Percentiles rank a stretch among this genome's conserved stretches.
These are phyloP conservation scores for Coccomyxa subellipsoidea DNA, from an alignment of 163 green algal species.

Conservation along the genomic window DNA sequence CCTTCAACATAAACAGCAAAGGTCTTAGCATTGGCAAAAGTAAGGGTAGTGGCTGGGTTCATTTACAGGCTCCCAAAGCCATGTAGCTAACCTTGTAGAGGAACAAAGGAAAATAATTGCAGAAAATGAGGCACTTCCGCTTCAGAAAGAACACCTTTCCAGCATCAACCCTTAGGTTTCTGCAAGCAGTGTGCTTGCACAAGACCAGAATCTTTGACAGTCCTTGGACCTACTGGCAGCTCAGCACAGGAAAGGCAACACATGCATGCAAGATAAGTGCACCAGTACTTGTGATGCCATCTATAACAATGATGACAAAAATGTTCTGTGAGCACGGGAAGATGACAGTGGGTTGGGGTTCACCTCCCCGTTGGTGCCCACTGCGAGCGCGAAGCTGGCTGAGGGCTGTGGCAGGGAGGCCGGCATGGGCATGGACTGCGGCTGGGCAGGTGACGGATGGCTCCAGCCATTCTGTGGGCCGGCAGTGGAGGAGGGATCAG, in stretches of 20 bases:
- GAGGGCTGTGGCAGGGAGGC: background rate
- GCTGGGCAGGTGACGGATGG: background rate
- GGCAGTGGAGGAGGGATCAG: background rate
- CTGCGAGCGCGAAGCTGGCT: background rate
- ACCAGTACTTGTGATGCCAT: background rate
- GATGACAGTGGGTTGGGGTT: background rate
- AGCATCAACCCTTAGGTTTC: background rate
- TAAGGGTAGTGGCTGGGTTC: too few species aligned
- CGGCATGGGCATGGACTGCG: background rate
- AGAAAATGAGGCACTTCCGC: background rate
- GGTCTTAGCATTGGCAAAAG: background rate
- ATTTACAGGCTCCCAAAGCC: too few species aligned
- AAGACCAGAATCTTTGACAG: background rate
- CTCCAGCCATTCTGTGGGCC: background rate
- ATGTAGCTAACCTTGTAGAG: too few species aligned
- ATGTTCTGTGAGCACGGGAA: too few species aligned
- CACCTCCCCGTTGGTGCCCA: background rate
- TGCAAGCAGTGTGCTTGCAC: background rate
- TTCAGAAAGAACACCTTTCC: background rate
- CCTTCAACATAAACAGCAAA: background rate
- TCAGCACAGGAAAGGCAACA: background rate
- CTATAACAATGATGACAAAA: too few species aligned
- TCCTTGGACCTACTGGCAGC: background rate
- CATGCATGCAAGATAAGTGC: background rate
- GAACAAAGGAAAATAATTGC: background rate